Base-by-base conservation (phyloP, 371 early-diverging fungal species). In the Dichotomocladium elegans region DNA sequence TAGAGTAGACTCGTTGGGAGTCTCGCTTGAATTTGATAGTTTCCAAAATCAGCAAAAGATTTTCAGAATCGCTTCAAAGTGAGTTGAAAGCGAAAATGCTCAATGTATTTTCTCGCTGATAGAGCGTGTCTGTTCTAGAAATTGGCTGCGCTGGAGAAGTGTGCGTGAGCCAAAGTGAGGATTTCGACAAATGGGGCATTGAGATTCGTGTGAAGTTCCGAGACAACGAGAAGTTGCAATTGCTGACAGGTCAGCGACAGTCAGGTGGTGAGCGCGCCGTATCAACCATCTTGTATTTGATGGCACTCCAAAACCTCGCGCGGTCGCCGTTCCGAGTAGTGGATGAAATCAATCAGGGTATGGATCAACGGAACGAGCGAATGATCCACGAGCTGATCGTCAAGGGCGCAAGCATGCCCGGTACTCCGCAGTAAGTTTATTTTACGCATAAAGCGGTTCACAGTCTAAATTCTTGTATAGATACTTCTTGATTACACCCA, bases 281-380 rank as follows among this genome's bases (percentile, higher is more conserved):
- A 14, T 88, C 98, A 3, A 99, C 99, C 3, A 98, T 99, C 55
- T 77, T 99, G 55, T 99, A 96, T 64, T 67, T 99, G 45, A 92
- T 99, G 83, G 83, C 99, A 4, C 80, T 99, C 42, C 99, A 99
- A 77, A 69, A 77, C 27, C 70, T 93, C 30, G 92, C 93, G 9
- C 79, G 79, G 11, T 80, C 95, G 8, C 99, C 99, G 6, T 99
- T 99, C 85, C 88, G 99, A 43, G 93, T 99, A 0, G 99, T 99
- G 8, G 99, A 99, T 77, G 99, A 99, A 73, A 99, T 99, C 58
- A 99, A 99, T 72, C 99, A 99, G 72, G 99, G 99, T 52, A 99
- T 99, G 99, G 99, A 99, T 72, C 91, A 93, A 53, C 76, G 88
- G 31, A 99, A 99, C 64, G 99, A 99, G 66, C 88, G 98, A 27